Base-by-base conservation (phyloP, 768 basidiomycete genomes). In the Clitopilus passeckerianus region DNA sequence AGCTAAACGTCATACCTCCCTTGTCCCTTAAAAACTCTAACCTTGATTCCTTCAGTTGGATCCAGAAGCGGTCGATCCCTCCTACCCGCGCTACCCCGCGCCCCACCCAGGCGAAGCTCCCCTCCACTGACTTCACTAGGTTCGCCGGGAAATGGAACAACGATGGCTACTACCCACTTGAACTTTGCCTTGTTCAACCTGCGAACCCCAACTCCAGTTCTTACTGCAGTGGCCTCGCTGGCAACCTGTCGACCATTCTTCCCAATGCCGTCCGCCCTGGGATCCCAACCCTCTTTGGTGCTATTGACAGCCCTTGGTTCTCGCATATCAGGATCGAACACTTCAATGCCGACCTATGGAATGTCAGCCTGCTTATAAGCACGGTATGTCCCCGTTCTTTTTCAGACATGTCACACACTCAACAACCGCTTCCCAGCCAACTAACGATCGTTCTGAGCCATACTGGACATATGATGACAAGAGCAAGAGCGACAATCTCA, bases 261-360 rank as follows among this genome's bases (percentile, higher is more conserved):
- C 68, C 69, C 1, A 64, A 61, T 9, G 37, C 14, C 10, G 53
- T 69, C 18, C 60, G 68, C 56, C 37, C 64, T 3, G 53, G 52
- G 1, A 57, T 68, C 2, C 70, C 70, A 5, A 71, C 70, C 0
- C 59, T 71, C 5, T 57, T 71, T 14, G 61, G 46, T 1, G 58
- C 46, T 24, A 69, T 68, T 68, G 54, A 64, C 8, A 61, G 57
- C 9, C 56, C 62, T n/a, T 64, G 58, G 53, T n/a, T 56, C 0
- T 58, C 66, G 1, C 67, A 72, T 50, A 27, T 68, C 18, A 57
- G 57, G 9, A 33, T 71, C 1, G 57, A 62, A 5, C 72, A 73
- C 44, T 71, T 69, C 41, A 59, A 66, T 34, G 64, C 59, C 2
- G 65, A 68, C 33, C 4, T 60, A 14, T 73, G 67, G 59, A 68